Evolutionary conservation across 352 stramenopile species (phyloP).

Genomic region (Phytophthora hibernalis): DNA sequence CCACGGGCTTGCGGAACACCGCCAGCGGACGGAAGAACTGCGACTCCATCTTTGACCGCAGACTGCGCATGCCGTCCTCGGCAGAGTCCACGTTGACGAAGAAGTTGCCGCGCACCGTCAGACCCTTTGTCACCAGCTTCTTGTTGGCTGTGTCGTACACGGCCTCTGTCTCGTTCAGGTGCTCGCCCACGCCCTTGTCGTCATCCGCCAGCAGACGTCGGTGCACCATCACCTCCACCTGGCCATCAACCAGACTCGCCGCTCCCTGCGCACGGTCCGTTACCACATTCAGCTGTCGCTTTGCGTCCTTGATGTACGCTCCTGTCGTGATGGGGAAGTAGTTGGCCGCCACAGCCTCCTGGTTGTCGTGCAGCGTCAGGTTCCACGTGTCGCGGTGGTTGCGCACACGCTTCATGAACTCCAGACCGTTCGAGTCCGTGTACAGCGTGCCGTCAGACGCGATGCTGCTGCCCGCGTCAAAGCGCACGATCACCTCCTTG

Average conservation of each 20-base stretch:
- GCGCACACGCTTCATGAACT: constrained; percentile 92
- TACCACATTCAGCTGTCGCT: constrained; percentile 86
- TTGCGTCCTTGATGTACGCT: constrained; percentile 93
- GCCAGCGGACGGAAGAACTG: constrained; percentile 76
- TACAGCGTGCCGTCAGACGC: constrained; percentile 73
- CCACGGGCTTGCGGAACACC: constrained; percentile 47
- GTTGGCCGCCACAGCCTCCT: constrained; percentile 95
- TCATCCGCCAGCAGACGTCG: constrained; percentile 95
- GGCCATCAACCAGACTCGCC: constrained; percentile 89
- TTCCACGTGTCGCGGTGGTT: constrained; percentile 93
- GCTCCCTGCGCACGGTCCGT: constrained; percentile 94
- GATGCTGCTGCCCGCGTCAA: constrained; percentile 68
- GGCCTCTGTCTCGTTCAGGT: constrained; percentile 94
- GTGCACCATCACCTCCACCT: constrained; percentile 99
- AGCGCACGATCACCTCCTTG: constrained; percentile 97
- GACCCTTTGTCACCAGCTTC: constrained; percentile 60
- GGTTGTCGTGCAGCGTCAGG: constrained; percentile 86
- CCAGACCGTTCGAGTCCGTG: constrained; percentile 96
- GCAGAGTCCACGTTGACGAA: constrained; percentile 72
- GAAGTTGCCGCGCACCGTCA: constrained; percentile 74
- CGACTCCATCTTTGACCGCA: constrained; percentile 73
- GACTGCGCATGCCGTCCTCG: constrained; percentile 57
- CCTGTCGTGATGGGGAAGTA: constrained; percentile 98
- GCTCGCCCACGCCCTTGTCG: constrained; percentile 92
- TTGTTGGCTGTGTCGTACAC: constrained; percentile 64